These are phyloP conservation scores for Sporodiniella umbellata DNA, from an alignment of 371 early-diverging fungal species.

Conservation along the genomic window DNA sequence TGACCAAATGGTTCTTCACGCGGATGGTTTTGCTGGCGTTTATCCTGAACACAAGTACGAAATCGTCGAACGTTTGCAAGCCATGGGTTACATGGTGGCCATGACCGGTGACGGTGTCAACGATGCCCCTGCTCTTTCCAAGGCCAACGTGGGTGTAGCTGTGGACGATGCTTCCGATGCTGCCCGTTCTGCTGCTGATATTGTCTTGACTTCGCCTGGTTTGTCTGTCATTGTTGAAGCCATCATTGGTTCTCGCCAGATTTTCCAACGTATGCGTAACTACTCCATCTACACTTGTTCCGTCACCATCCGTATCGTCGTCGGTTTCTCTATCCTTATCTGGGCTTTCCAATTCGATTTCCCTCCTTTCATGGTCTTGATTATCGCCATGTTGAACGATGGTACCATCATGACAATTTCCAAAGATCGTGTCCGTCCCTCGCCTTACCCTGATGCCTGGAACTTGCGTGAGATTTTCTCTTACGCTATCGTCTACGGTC, in stretches of 20 bases:
- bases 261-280: constrained; percentile 70
- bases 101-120: constrained; percentile 98
- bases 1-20: constrained; percentile 76
- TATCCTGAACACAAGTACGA: constrained; percentile 93
- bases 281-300: constrained; percentile 62
- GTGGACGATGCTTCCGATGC: constrained; percentile 79
- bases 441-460: constrained; percentile 56
- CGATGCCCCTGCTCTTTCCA: constrained; percentile 91
- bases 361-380: constrained; percentile 63
- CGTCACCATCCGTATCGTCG: constrained; percentile 59
- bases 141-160: constrained; percentile 80
- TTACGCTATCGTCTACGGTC: constrained; percentile 52
- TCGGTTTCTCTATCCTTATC: constrained; percentile 54
- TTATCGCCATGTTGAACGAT: constrained; percentile 57
- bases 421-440: constrained; percentile 54
- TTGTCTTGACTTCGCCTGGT: constrained; percentile 77
- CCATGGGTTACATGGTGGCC: constrained; percentile 73
- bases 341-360: constrained; percentile 58
- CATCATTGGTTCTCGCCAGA: constrained; percentile 61
- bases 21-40: constrained; percentile 88
- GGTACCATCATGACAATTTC: constrained; percentile 63
- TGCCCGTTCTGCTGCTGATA: constrained; percentile 74
- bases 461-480: constrained; percentile 56
- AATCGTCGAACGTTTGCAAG: constrained; percentile 88
- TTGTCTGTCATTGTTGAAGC: constrained; percentile 69